Conservation (phyloP, 306 rosid species). For the Styphnolobium japonicum region DNA sequence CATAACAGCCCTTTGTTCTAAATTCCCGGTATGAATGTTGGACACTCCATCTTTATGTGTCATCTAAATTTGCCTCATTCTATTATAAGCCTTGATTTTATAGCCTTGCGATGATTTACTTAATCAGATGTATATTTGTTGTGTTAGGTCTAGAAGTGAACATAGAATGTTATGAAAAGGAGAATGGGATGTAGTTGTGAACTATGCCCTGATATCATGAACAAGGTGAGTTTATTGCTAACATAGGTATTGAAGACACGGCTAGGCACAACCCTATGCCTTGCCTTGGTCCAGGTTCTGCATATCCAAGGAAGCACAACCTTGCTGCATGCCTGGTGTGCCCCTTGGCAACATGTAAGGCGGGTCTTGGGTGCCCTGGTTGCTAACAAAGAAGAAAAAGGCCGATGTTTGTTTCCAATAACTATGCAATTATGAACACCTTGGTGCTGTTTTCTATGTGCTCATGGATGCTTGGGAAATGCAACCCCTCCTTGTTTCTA, state of each 20-base stretch:
- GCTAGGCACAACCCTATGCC: not conserved
- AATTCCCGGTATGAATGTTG: slow-evolving; percentile 34
- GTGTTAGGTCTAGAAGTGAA: not conserved
- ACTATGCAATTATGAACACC: not conserved
- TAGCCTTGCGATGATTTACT: slow-evolving; percentile 4
- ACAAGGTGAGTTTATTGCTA: not conserved
- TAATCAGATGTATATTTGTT: not conserved
- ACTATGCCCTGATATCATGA: not conserved
- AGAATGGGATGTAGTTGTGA: not conserved
- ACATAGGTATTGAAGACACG: not conserved
- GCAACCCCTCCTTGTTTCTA: slow-evolving; percentile 7
- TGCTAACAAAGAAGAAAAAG: not conserved
- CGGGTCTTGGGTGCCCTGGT: not conserved
- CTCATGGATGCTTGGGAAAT: slow-evolving; percentile 15
- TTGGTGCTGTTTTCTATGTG: not conserved
- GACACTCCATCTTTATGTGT: slow-evolving; percentile 2
- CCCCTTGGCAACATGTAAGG: not conserved
- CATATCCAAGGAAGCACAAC: not conserved
- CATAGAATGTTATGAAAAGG: not conserved
- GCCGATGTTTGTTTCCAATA: not conserved
- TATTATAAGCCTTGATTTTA: slow-evolving; percentile 1
- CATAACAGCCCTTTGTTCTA: not conserved
- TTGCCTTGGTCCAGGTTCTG: not conserved
- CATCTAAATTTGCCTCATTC: not conserved
- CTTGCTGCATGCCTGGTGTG: not conserved